Conservation (phyloP, 805 yeast species). For the Wickerhamomyces chaumierensis region DNA sequence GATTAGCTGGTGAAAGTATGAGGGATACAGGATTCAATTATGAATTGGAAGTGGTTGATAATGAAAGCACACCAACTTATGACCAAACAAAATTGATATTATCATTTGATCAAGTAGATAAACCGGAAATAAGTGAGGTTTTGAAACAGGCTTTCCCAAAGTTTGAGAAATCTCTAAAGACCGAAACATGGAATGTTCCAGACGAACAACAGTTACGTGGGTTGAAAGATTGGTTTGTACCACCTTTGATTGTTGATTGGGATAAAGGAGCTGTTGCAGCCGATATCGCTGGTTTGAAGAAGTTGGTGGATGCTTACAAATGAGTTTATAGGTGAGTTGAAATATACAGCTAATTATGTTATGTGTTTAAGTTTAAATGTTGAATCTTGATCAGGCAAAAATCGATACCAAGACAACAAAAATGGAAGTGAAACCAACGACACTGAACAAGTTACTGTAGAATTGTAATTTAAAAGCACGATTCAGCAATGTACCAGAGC, state of each 20-base stretch:
- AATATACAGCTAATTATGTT: too few relatives aligned
- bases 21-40: conserved; percentile 2
- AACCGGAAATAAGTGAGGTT: conserved; percentile 3
- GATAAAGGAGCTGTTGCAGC: conserved; percentile 43
- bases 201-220: conserved; percentile 2
- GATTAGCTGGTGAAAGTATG: conserved; percentile 5
- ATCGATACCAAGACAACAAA: conserved; percentile 1
- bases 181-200: conserved; percentile 3
- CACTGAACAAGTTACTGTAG: neutral
- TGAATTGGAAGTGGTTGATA: conserved; percentile 6
- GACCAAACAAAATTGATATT: conserved; percentile 16
- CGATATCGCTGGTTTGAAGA: conserved; percentile 29
- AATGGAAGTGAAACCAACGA: neutral
- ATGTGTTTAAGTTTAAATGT: too few relatives aligned
- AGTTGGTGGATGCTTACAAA: conserved; percentile 5
- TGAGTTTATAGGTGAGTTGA: too few relatives aligned
- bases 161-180: conserved; percentile 7
- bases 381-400: conserved; percentile 1
- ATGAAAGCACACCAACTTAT: conserved; percentile 13
- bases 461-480: neutral
- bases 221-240: conserved; percentile 18
- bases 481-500: neutral
- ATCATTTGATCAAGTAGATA: conserved; percentile 6
- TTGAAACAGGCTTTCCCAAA: conserved; percentile 15
- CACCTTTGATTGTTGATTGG: conserved; percentile 55